phyloP scores from a whole-genome alignment of 176 grass and related monocot genomes.

The Cymbopogon citratus region DNA sequence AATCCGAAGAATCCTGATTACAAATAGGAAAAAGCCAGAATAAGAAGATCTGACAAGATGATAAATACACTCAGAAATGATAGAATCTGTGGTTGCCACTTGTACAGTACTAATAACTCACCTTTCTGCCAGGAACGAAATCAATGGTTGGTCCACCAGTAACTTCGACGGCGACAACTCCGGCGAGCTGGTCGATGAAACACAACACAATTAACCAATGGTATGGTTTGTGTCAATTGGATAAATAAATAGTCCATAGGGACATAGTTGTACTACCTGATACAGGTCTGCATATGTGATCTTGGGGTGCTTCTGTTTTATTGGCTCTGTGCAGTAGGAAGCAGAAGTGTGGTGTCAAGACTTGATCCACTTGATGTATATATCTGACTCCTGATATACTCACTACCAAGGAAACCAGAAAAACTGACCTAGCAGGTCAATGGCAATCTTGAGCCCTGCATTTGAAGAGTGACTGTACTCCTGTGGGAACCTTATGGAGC shows the following conservation, averaged over 20 bases:
- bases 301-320: conserved; percentile 60
- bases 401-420: background rate
- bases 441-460: conserved; percentile 59
- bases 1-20: conserved; percentile 48
- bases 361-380: background rate
- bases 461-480: conserved; percentile 51
- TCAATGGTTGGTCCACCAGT: conserved; percentile 60
- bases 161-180: conserved; percentile 65
- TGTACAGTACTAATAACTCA: background rate
- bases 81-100: background rate
- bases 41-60: background rate
- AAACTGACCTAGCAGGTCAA: conserved; percentile 50
- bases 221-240: background rate
- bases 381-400: background rate
- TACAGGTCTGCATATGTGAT: conserved; percentile 75
- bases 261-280: conserved; percentile 29
- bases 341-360: background rate
- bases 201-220: background rate
- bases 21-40: background rate
- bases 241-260: background rate
- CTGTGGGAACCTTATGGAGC: conserved; percentile 42
- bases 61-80: background rate
- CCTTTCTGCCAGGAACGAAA: conserved; percentile 62
- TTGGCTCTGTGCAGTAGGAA: conserved; percentile 37
- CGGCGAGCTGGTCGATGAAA: conserved; percentile 44